Base-by-base conservation (phyloP, 208 protist species). In the Acanthamoeba healyi region DNA sequence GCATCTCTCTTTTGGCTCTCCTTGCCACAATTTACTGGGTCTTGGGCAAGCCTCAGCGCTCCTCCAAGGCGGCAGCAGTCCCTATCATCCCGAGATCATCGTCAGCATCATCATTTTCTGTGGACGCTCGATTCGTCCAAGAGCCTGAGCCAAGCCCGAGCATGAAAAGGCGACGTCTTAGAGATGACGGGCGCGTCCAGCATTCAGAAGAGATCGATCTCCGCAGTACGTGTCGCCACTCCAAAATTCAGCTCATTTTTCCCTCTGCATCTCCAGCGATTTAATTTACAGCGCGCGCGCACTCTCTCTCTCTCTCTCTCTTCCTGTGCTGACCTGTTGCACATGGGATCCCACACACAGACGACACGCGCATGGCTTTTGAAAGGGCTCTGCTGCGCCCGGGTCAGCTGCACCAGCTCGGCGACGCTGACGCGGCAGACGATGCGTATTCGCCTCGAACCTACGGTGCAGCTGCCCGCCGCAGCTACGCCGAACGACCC, bases 141-240 rank as follows among this genome's bases (percentile, higher is more conserved):
- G 51, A 10, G 51, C 4, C 61, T 36, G 61, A 70, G 19, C 15
- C 61, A 34, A n/a, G 61, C 3, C 24, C 26, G 32, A 77, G 0
- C 26, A 10, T 1, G 40, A 38, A 56, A 84, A 38, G 74, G 34
- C 17, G 74, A 46, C 26, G 24, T 9, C 26, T 87, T 22, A 15
- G 77, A 34, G 44, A 61, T 15, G 77, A 87, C 22, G 77, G 77
- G 22, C 77, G 77, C 3, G 77, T 87, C 15, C 77, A 87, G 34
- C 77, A 87, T 58, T 87, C 77, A 2, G 77, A 87, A 24, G 77
- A 87, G 61, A 87, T 87, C 19, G 77, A 87, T 26, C 77, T 87
- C 29, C 77, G 77, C 46, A 87, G 77, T 87, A 87, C 40, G n/a
- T 40, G 0, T 14, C 19, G 10, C 34, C 36, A 0, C 38, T 40